phyloP scores from a whole-genome alignment of 2,329 filamentous ascomycete genomes.

The Scytalidium lignicola region DNA sequence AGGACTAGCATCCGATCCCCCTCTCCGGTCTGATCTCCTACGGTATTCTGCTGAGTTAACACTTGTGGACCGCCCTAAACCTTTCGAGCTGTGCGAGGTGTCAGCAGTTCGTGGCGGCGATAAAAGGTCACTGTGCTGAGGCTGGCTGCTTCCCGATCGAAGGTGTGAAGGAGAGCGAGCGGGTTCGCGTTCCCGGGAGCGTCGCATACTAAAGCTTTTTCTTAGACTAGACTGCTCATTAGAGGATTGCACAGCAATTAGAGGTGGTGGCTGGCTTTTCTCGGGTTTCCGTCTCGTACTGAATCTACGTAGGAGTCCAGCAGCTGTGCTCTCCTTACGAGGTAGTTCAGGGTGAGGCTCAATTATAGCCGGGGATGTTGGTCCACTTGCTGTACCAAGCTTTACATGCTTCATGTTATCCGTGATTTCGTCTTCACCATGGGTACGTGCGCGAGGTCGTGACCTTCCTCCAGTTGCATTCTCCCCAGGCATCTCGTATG shows the following conservation, averaged over 20 bases:
- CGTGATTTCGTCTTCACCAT: constrained; percentile 86
- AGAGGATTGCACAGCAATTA: constrained; percentile 73
- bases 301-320: constrained; percentile 78
- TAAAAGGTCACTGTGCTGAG: constrained; percentile 73
- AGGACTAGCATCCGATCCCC: constrained; percentile 47
- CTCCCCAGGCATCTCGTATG: constrained; percentile 87
- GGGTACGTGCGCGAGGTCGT: constrained; percentile 81
- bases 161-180: constrained; percentile 43
- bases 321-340: constrained; percentile 84
- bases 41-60: constrained; percentile 84
- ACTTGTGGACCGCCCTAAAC: constrained; percentile 80
- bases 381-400: constrained; percentile 40
- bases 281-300: constrained; percentile 71
- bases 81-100: constrained; percentile 58
- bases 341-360: constrained; percentile 55
- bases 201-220: constrained; percentile 84
- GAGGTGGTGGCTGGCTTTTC: constrained; percentile 59
- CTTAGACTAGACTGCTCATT: constrained; percentile 62
- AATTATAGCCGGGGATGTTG: constrained; percentile 42
- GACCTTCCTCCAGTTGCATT: constrained; percentile 79
- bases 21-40: constrained; percentile 53
- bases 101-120: constrained; percentile 65
- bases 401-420: constrained; percentile 67
- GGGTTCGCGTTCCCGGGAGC: constrained; percentile 44
- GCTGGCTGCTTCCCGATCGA: constrained; percentile 57